Evolutionary conservation across 73 alveolate genomes (phyloP).

Genomic region (Paramecium octaurelia): DNA sequence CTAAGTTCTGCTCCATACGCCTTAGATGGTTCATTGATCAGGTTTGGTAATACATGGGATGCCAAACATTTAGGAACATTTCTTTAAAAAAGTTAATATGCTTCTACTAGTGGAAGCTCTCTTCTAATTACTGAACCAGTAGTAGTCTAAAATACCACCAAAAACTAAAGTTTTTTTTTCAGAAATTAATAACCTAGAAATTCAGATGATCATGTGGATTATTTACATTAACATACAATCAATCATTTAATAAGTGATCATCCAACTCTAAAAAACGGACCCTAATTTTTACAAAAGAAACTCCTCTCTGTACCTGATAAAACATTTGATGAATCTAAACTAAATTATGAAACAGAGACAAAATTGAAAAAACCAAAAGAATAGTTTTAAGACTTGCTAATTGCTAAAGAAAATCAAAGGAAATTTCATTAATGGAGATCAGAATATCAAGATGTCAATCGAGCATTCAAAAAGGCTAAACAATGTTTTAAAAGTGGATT

Average conservation of each 20-base stretch:
- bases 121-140: background rate
- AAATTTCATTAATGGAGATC: slow-evolving; percentile 6
- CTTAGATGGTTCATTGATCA: background rate
- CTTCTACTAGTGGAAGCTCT: background rate
- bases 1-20: background rate
- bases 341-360: background rate
- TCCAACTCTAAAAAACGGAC: background rate
- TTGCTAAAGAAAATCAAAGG: background rate
- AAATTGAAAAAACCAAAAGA: background rate
- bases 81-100: background rate
- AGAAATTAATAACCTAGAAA: background rate
- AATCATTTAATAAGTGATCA: slow-evolving; percentile 3
- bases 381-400: background rate
- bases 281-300: background rate
- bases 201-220: background rate
- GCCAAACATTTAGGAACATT: slow-evolving; percentile 30
- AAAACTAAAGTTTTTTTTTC: slow-evolving; percentile 21
- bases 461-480: slow-evolving; percentile 25
- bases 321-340: background rate
- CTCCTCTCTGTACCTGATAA: background rate
- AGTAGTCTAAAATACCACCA: background rate
- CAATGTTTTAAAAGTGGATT: background rate
- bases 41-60: slow-evolving; percentile 5
- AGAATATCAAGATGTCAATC: background rate
- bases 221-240: background rate